These are phyloP conservation scores for Penicillium sp. DNA, from an alignment of 2,329 filamentous ascomycete genomes.

Conservation along the genomic window DNA sequence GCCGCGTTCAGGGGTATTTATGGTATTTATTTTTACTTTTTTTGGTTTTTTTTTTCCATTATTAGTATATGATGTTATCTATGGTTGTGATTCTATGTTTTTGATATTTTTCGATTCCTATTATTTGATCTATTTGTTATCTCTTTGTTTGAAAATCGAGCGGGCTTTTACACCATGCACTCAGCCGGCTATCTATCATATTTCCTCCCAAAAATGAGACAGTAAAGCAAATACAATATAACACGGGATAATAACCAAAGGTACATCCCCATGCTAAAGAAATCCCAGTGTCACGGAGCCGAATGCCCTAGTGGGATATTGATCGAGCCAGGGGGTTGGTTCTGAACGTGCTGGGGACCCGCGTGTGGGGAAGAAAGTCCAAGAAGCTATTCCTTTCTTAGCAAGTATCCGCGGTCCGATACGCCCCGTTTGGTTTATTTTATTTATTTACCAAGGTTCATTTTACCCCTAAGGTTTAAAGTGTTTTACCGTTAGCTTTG, in stretches of 20 bases:
- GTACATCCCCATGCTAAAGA: background rate
- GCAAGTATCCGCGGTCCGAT: constrained; percentile 1
- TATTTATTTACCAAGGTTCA: background rate
- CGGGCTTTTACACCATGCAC: background rate
- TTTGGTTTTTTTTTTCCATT: background rate
- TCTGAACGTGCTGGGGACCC: constrained; percentile 17
- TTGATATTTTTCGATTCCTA: background rate
- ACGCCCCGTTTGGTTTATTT: background rate
- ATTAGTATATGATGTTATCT: background rate
- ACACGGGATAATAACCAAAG: background rate
- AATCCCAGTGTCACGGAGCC: constrained; percentile 11
- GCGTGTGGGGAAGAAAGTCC: background rate
- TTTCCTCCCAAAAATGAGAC: too few species aligned
- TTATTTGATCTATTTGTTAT: background rate
- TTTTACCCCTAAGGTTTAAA: background rate
- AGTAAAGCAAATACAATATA: background rate
- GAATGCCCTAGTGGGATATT: constrained; percentile 6
- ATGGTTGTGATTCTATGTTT: background rate
- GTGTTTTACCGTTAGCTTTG: background rate
- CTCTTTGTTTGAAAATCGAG: background rate
- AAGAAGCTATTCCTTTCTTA: background rate
- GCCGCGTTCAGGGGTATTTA: constrained; percentile 12
- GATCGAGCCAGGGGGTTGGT: constrained; percentile 10
- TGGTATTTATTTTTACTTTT: constrained; percentile 1
- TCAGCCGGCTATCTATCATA: background rate